A percentile compares a stretch with the other conserved stretches of the same genome.
These are phyloP conservation scores for Hippophae gyantsensis DNA, from an alignment of 306 rosid species.

Conservation along the genomic window DNA sequence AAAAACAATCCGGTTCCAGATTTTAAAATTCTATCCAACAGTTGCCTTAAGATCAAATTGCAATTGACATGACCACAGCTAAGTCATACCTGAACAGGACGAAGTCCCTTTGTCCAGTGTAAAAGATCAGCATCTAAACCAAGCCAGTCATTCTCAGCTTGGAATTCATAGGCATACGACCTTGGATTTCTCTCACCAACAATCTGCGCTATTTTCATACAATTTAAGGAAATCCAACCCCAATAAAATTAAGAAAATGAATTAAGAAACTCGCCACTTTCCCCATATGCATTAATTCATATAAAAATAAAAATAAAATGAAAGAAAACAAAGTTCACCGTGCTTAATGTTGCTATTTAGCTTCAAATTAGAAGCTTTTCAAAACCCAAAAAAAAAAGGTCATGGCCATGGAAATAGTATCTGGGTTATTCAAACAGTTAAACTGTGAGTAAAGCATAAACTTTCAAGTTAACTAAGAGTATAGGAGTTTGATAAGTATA, in stretches of 20 bases:
- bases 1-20: background rate
- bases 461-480: background rate
- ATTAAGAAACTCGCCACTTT: too few relatives aligned
- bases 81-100: slow-evolving; percentile 73
- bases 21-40: background rate
- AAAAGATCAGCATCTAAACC: slow-evolving; percentile 68
- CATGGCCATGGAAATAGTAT: background rate
- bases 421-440: background rate
- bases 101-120: slow-evolving; percentile 74
- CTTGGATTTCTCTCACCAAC: slow-evolving; percentile 53
- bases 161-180: slow-evolving; percentile 25
- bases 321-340: background rate
- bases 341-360: too few relatives aligned
- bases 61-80: slow-evolving; percentile 1
- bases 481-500: slow-evolving; percentile 1
- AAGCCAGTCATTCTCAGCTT: slow-evolving; percentile 46
- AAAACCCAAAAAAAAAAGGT: too few relatives aligned
- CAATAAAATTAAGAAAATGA: slow-evolving; percentile 1
- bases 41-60: background rate
- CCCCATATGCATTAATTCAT: background rate
- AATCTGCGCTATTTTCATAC: slow-evolving; percentile 39
- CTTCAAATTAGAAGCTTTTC: too few relatives aligned
- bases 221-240: background rate
- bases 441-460: background rate
- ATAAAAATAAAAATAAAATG: background rate